Evolutionary conservation across 139 green algal genomes (phyloP).

Genomic region (Closterium sp.): DNA sequence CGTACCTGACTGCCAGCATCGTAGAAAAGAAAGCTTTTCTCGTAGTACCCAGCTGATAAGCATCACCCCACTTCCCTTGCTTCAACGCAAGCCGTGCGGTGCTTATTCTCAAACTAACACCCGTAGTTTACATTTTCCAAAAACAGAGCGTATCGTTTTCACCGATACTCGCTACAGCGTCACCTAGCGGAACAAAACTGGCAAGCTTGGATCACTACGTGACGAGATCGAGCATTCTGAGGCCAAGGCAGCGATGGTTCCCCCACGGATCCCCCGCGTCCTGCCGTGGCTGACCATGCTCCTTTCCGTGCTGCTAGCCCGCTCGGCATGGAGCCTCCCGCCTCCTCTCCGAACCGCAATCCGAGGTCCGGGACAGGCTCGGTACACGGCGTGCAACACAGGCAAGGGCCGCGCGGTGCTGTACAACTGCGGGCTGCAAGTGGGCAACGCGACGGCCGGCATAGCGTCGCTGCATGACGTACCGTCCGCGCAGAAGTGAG

Average conservation of each 20-base stretch:
- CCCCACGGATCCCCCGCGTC: background rate
- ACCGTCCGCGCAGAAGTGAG: background rate
- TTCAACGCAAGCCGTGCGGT: background rate
- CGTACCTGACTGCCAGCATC: background rate
- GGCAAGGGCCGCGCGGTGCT: background rate
- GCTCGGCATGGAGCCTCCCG: background rate
- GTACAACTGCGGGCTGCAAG: background rate
- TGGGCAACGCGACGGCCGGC: background rate
- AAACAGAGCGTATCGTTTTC: background rate
- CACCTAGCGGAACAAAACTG: background rate
- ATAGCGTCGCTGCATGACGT: background rate
- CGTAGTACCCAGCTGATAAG: background rate
- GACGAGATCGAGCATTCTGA: background rate
- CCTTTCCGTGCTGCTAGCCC: background rate
- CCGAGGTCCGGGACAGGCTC: background rate
- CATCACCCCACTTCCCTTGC: background rate
- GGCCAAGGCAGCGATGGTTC: background rate
- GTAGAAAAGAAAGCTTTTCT: background rate
- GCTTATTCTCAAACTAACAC: background rate
- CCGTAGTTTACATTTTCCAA: background rate
- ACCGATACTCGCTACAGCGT: background rate
- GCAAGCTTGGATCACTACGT: background rate
- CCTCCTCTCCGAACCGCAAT: background rate
- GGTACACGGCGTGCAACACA: background rate
- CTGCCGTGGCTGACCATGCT: background rate